phyloP scores from a whole-genome alignment of 257 asterid species.

The Solanum pennellii region DNA sequence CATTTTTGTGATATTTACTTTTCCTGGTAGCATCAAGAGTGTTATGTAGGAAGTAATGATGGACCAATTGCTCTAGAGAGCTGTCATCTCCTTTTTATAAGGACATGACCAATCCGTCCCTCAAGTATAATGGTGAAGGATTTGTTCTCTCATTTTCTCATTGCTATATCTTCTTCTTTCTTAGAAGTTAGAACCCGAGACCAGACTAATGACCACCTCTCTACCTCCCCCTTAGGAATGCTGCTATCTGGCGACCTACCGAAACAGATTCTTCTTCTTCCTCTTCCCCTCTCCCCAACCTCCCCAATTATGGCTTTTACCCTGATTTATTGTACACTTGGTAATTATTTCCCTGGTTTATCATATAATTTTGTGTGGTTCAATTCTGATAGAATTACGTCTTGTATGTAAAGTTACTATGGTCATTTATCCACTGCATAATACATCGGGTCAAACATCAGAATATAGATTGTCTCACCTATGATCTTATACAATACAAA shows the following conservation, averaged over 20 bases:
- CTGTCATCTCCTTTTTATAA: neutral
- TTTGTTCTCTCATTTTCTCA: neutral
- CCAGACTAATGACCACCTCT: neutral
- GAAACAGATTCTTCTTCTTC: neutral
- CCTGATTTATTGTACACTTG: neutral
- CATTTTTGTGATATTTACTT: neutral
- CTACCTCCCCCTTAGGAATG: neutral
- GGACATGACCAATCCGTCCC: neutral
- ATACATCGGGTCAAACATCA: neutral
- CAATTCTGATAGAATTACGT: neutral
- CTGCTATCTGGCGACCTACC: neutral
- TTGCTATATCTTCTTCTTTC: neutral
- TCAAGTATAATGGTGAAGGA: neutral
- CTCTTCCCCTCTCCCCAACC: neutral
- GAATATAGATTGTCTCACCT: neutral
- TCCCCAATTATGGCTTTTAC: neutral
- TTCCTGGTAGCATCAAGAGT: neutral
- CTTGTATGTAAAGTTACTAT: neutral
- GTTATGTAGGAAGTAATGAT: neutral
- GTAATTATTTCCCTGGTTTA: neutral
- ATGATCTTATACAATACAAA: neutral
- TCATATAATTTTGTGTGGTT: neutral
- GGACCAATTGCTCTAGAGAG: neutral
- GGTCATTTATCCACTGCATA: neutral
- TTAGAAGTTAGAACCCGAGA: neutral